Evolutionary conservation across 176 grass and related monocot genomes (phyloP).

Genomic region (Zoysia japonica): DNA sequence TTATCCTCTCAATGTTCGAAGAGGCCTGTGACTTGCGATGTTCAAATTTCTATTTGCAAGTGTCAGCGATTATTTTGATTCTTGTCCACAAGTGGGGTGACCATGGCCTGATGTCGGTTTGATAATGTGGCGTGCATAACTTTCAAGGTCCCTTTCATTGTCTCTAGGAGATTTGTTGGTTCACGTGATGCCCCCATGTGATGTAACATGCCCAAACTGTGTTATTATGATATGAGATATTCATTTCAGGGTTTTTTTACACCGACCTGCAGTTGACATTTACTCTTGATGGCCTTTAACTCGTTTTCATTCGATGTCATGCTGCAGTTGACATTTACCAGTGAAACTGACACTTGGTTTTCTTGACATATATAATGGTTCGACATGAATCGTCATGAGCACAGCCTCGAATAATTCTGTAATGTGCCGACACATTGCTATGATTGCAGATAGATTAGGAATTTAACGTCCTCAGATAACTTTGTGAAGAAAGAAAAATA

Average conservation of each 20-base stretch:
- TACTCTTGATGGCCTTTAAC: background rate
- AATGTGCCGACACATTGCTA: background rate
- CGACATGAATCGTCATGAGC: background rate
- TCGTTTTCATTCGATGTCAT: constrained; percentile 1
- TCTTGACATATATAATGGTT: background rate
- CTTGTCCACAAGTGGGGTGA: background rate
- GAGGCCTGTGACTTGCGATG: background rate
- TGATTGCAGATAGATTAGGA: background rate
- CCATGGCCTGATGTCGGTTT: constrained; percentile 32
- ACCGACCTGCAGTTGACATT: constrained; percentile 20
- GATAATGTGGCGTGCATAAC: constrained; percentile 17
- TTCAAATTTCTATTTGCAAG: constrained; percentile 10
- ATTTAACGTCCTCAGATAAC: background rate
- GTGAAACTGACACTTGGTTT: constrained; percentile 22
- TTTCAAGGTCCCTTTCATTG: constrained; percentile 38
- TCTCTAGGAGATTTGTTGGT: background rate
- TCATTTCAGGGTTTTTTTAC: constrained; percentile 23
- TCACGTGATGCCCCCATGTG: constrained; percentile 47
- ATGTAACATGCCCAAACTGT: constrained; percentile 41
- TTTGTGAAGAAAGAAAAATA: background rate
- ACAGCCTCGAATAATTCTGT: background rate
- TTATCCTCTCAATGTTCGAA: background rate
- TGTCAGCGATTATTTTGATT: constrained; percentile 10
- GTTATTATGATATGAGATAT: background rate
- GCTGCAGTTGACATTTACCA: constrained; percentile 16